Evolutionary conservation across 371 early-diverging fungal genomes (phyloP).

Genomic region (Chytridiales sp.): DNA sequence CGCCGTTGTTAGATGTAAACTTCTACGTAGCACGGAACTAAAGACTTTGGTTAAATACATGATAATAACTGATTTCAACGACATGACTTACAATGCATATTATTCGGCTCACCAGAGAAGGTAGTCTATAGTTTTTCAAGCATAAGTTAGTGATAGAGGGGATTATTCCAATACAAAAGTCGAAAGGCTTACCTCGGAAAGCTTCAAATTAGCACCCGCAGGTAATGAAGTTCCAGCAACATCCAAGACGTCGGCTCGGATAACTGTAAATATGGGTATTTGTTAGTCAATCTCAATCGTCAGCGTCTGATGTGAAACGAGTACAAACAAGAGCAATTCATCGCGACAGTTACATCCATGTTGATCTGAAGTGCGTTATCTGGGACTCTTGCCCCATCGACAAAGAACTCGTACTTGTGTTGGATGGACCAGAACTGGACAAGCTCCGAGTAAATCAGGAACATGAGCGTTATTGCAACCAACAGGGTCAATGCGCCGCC

Average conservation of each 20-base stretch:
- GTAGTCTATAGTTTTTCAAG: conserved; percentile 1
- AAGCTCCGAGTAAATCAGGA: conserved; percentile 69
- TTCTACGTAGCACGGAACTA: conserved; percentile 9
- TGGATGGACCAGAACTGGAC: conserved; percentile 59
- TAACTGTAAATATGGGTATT: conserved; percentile 7
- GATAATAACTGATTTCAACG: conserved; percentile 4
- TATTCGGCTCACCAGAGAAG: not conserved
- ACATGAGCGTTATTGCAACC: conserved; percentile 61
- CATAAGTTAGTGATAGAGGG: not conserved
- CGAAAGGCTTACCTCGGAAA: conserved; percentile 26
- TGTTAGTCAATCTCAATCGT: not conserved
- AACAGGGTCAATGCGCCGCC: conserved; percentile 70
- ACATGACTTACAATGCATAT: conserved; percentile 10
- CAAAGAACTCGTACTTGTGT: conserved; percentile 74
- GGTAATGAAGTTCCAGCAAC: conserved; percentile 35
- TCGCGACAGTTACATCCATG: conserved; percentile 84
- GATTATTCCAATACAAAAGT: not conserved
- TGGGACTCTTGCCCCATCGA: conserved; percentile 55
- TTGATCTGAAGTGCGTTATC: conserved; percentile 75
- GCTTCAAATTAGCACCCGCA: conserved; percentile 21
- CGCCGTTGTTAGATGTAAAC: conserved; percentile 7
- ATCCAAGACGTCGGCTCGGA: conserved; percentile 54
- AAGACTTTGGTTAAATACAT: not conserved
- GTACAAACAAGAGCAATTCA: conserved; percentile 63
- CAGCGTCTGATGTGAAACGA: not conserved